Percentiles rank a stretch among this genome's conserved stretches.
phyloP scores from a whole-genome alignment of 495 filamentous ascomycete genomes.

The Gamarada debralockiae region DNA sequence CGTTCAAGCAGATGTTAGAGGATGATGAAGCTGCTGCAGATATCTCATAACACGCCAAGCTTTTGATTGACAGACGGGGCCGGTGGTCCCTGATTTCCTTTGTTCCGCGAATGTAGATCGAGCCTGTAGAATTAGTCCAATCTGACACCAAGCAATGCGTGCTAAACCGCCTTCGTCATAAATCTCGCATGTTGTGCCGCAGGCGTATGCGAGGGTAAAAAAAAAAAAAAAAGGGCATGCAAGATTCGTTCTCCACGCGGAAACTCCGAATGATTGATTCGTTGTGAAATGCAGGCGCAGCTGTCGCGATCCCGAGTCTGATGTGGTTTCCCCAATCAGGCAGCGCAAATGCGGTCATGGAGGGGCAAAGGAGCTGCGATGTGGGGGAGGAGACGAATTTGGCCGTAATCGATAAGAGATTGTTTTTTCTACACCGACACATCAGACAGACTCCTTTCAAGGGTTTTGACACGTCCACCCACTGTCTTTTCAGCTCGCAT shows the following conservation, averaged over 20 bases:
- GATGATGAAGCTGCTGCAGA: constrained; percentile 55
- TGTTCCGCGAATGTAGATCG: constrained; percentile 20
- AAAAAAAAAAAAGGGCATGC: too few relatives aligned
- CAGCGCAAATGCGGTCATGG: background rate
- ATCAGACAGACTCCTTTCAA: too few relatives aligned
- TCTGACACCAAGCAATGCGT: too few relatives aligned
- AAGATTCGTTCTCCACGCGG: background rate
- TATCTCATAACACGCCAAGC: constrained; percentile 11
- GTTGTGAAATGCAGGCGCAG: background rate
- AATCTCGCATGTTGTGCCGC: too few relatives aligned
- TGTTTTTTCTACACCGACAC: constrained; percentile 10
- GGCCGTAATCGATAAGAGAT: constrained; percentile 16
- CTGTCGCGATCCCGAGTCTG: too few relatives aligned
- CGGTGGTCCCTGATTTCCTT: background rate
- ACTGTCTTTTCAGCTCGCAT: background rate
- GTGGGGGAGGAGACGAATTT: background rate
- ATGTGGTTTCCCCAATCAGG: background rate
- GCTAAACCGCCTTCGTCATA: too few relatives aligned
- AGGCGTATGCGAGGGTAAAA: too few relatives aligned
- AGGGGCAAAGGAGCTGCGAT: constrained; percentile 1
- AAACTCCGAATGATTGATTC: background rate
- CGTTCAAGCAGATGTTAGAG: constrained; percentile 82
- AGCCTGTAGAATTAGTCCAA: constrained; percentile 18
- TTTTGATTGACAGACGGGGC: background rate
- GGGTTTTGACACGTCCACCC: background rate